phyloP scores from a whole-genome alignment of 768 basidiomycete species.

The Mycena indigotica region DNA sequence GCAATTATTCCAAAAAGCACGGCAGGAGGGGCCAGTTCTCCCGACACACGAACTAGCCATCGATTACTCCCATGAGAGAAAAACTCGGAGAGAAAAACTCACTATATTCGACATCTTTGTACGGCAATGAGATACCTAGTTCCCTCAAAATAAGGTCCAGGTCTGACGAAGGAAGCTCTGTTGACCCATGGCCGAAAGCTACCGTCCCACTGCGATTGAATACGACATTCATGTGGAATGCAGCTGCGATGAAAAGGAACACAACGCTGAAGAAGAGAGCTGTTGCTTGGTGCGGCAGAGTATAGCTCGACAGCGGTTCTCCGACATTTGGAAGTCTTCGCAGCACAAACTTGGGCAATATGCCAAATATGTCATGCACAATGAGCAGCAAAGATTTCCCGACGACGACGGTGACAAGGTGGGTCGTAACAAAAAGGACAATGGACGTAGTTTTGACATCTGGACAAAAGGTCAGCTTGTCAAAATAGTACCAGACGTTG shows the following conservation, averaged over 20 bases:
- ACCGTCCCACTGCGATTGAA: slow-evolving; percentile 14
- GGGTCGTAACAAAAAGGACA: slow-evolving; percentile 16
- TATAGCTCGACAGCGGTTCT: slow-evolving; percentile 12
- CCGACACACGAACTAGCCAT: slow-evolving; percentile 10
- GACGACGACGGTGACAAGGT: slow-evolving; percentile 8
- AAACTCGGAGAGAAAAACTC: slow-evolving; percentile 1
- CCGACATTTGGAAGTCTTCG: slow-evolving; percentile 8
- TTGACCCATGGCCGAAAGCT: slow-evolving; percentile 5
- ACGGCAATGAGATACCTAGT: slow-evolving; percentile 16
- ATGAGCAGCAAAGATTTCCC: slow-evolving; percentile 17
- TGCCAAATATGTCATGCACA: slow-evolving; percentile 21
- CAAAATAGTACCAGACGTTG: neutral
- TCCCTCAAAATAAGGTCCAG: slow-evolving; percentile 3
- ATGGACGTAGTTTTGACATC: slow-evolving; percentile 21
- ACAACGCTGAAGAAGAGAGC: slow-evolving; percentile 8
- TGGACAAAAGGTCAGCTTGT: neutral
- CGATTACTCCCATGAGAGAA: neutral
- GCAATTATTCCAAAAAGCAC: slow-evolving; percentile 8
- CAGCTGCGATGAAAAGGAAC: slow-evolving; percentile 2
- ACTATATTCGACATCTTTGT: slow-evolving; percentile 20
- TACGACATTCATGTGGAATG: slow-evolving; percentile 18
- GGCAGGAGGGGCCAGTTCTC: slow-evolving; percentile 6
- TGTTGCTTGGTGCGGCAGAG: slow-evolving; percentile 12
- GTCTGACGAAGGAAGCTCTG: slow-evolving; percentile 3
- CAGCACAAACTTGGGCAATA: slow-evolving; percentile 18